Evolutionary conservation across 73 alveolate genomes (phyloP), one percentile per base, ranked within the genome.

Genomic region (Paramecium bursaria): DNA sequence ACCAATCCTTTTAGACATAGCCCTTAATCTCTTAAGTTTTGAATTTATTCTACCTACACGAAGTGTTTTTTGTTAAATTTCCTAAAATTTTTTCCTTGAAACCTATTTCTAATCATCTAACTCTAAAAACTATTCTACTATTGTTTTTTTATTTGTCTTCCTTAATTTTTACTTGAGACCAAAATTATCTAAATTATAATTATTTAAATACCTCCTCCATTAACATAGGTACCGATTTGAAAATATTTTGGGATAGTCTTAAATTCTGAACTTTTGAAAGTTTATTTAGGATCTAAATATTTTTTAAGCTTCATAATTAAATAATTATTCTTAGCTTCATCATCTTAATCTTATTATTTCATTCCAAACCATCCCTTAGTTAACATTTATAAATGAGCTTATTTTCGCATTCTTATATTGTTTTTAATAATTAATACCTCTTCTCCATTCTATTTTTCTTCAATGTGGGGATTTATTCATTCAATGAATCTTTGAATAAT

Each of bases 301-400:
- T 67, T 67, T 10, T 67, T 67, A 21, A 67, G 27, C 27, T 67
- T 67, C 82, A 67, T 39, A 19, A 67, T 21, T 47, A 67, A n/a
- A 67, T 30, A 67, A 21, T 67, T 35, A 13, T 67, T 15, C 44
- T 67, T 67, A 14, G 50, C 35, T 17, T 22, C 22, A 15, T 67
- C 82, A 67, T 67, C 82, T 67, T 67, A 21, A 17, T 67, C 60
- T 19, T 67, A 19, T 30, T 44, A 67, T 42, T 67, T 67, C 82
- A 67, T 67, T 67, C 82, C 82, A 35, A 67, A 67, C 82, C 82
- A 67, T 0, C 82, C 82, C 2, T 67, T 57, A 2, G 82, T 67
- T 67, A 67, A 67, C 35, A 39, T 17, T 2, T 21, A 67, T 30
- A 67, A 31, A 39, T 42, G 33, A 33, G 82, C 82, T 57, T 39